Evolutionary conservation across 108 stramenopile species (phyloP).

Genomic region (Ochromonas danica): DNA sequence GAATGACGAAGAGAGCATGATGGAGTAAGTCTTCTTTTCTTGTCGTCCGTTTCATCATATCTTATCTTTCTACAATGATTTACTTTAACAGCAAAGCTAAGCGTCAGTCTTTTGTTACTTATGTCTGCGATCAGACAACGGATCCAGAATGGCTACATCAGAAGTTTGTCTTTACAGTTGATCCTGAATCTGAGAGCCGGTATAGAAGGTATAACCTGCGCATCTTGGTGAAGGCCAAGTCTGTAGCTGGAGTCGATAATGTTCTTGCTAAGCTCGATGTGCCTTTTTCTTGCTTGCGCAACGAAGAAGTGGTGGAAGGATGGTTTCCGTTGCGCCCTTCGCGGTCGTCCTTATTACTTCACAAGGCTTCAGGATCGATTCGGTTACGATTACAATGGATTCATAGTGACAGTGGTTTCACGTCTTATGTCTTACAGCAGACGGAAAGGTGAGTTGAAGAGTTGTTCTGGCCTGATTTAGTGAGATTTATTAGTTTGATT

Average conservation of each 20-base stretch:
- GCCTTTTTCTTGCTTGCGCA: conserved; percentile 64
- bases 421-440: no score
- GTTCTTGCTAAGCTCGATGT: conserved; percentile 57
- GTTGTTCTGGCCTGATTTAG: no score
- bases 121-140: conserved; percentile 69
- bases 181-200: not conserved
- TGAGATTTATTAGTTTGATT: no score
- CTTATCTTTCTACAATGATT: no score
- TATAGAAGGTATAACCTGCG: not conserved
- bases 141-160: conserved; percentile 75
- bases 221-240: not conserved
- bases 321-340: conserved; percentile 76
- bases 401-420: conserved; percentile 43
- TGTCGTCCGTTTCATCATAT: no score
- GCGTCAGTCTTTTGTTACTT: conserved; percentile 65
- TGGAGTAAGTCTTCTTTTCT: no score
- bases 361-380: conserved; percentile 62
- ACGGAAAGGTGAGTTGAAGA: no score
- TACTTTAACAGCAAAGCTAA: conserved; percentile 57
- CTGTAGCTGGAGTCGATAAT: not conserved
- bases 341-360: not conserved
- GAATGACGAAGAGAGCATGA: no score
- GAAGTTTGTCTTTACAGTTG: conserved; percentile 56
- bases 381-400: conserved; percentile 76
- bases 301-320: conserved; percentile 69